phyloP scores from a whole-genome alignment of 495 filamentous ascomycete genomes.

The Lasiosphaeris hirsuta region DNA sequence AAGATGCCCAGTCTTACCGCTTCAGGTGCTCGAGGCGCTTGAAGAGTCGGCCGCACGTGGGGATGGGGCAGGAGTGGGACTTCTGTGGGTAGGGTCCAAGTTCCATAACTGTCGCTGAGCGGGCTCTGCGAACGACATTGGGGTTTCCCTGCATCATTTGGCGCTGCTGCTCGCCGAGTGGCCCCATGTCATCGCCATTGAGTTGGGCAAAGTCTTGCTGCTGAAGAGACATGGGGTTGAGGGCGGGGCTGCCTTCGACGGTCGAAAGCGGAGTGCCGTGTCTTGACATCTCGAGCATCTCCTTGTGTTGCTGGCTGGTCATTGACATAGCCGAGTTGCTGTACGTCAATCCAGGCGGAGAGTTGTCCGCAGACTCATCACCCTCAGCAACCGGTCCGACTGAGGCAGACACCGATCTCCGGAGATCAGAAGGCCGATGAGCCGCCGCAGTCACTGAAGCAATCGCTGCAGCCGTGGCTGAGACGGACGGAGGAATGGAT shows the following conservation, averaged over 20 bases:
- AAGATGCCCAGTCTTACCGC: constrained; percentile 65
- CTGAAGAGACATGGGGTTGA: constrained; percentile 63
- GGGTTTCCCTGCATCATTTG: constrained; percentile 59
- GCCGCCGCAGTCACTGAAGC: constrained; percentile 52
- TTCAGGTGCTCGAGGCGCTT: constrained; percentile 99
- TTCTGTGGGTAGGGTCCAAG: constrained; percentile 95
- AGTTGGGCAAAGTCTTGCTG: constrained; percentile 65
- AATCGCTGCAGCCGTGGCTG: constrained; percentile 59
- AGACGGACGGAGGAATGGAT: constrained; percentile 75
- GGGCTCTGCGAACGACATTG: constrained; percentile 80
- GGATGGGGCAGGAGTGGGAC: constrained; percentile 98
- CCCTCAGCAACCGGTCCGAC: constrained; percentile 78
- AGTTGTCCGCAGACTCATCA: constrained; percentile 66
- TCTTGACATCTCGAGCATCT: constrained; percentile 76
- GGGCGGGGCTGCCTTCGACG: constrained; percentile 71
- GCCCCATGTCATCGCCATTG: constrained; percentile 59
- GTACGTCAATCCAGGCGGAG: constrained; percentile 66
- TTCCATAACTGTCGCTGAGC: constrained; percentile 96
- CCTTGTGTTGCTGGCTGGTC: constrained; percentile 64
- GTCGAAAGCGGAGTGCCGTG: constrained; percentile 83
- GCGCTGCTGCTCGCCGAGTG: constrained; percentile 60
- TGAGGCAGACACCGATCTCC: constrained; percentile 87
- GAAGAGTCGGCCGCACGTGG: constrained; percentile 93
- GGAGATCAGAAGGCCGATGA: constrained; percentile 77
- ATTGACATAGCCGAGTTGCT: constrained; percentile 57